phyloP scores from a whole-genome alignment of 179 eudicot species.

The Heliamphora ciliata region DNA sequence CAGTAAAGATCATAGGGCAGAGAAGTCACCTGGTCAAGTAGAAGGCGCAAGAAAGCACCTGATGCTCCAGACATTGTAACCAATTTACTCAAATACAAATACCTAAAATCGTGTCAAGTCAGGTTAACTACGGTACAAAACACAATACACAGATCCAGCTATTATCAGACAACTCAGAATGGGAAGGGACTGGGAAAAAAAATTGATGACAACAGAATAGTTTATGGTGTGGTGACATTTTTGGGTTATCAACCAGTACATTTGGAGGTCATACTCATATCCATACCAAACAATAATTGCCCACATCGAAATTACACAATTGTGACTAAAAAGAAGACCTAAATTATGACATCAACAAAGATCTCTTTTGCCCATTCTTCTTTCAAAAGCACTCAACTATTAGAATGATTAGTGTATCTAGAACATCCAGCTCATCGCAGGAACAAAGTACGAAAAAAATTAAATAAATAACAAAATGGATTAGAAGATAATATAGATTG shows the following conservation, averaged over 20 bases:
- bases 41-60: conserved; percentile 74
- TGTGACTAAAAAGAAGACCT: background rate
- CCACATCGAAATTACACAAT: background rate
- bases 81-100: conserved; percentile 72
- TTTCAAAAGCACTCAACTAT: conserved; percentile 2
- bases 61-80: conserved; percentile 62
- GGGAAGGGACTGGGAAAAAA: background rate
- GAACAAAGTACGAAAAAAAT: background rate
- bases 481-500: too few species aligned
- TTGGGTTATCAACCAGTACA: background rate
- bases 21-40: conserved; percentile 75
- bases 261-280: background rate
- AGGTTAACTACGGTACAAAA: conserved; percentile 12
- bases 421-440: conserved; percentile 4
- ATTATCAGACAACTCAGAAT: background rate
- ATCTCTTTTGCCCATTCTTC: background rate
- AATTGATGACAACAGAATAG: background rate
- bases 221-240: background rate
- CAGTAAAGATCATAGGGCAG: background rate
- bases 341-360: background rate
- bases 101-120: conserved; percentile 37
- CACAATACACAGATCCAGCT: background rate
- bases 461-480: background rate
- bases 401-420: background rate
- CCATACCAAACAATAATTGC: conserved; percentile 6